Evolutionary conservation across 345 rosid species (phyloP).

Genomic region (Streptanthus diversifolius): DNA sequence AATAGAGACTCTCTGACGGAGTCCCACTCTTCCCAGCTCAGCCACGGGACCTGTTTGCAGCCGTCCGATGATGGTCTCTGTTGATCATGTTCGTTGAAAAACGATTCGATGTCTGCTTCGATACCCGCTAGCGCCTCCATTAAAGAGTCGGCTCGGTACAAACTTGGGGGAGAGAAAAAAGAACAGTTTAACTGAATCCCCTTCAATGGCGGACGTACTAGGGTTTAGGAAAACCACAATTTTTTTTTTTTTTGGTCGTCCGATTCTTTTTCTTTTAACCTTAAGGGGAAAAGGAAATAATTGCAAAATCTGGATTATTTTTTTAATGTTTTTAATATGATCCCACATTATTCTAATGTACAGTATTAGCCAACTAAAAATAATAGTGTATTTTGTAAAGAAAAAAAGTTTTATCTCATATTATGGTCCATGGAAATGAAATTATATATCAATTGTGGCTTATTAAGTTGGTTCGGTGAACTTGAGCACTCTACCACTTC

Average conservation of each 20-base stretch:
- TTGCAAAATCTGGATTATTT: not conserved
- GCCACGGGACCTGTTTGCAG: constrained; percentile 80
- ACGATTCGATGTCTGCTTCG: constrained; percentile 37
- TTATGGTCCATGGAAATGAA: not conserved
- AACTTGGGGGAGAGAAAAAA: not conserved
- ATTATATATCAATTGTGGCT: not conserved
- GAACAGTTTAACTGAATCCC: not conserved
- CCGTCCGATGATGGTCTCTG: constrained; percentile 37
- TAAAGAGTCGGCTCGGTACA: constrained; percentile 7
- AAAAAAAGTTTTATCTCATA: not conserved
- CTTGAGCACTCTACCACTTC: not conserved
- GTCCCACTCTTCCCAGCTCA: constrained; percentile 94
- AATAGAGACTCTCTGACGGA: constrained; percentile 69
- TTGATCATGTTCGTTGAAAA: constrained; percentile 26
- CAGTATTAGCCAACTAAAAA: too few species aligned
- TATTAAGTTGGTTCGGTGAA: not conserved
- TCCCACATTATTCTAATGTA: too few species aligned
- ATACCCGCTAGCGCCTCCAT: constrained; percentile 45
- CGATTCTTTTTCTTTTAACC: not conserved
- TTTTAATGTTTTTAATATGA: not conserved
- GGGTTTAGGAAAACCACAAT: constrained; percentile 9
- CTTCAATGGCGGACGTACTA: constrained; percentile 24
- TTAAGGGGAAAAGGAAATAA: not conserved
- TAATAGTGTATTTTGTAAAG: too few species aligned
- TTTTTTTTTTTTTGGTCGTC: not conserved